Evolutionary conservation across 2,329 filamentous ascomycete genomes (phyloP).

Genomic region (Byssoonygena ceratinophila): DNA sequence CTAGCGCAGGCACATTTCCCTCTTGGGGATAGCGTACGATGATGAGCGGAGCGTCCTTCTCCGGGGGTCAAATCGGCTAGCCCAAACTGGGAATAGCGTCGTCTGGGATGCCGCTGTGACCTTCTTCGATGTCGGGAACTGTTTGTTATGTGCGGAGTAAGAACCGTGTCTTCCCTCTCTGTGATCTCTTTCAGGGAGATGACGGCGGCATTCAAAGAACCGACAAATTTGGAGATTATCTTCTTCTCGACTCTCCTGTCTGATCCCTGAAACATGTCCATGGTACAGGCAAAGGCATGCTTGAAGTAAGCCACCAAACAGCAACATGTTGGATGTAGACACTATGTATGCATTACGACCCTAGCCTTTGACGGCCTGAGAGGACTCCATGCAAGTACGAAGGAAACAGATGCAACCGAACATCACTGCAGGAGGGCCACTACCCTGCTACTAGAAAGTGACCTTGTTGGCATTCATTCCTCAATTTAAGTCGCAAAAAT

Average conservation of each 20-base stretch:
- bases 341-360: background rate
- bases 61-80: background rate
- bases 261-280: too few species aligned
- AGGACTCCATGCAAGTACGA: background rate
- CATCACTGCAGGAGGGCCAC: background rate
- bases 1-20: conserved; percentile 11
- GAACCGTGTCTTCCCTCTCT: too few species aligned
- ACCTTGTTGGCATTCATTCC: too few species aligned
- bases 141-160: too few species aligned
- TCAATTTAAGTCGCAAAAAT: too few species aligned
- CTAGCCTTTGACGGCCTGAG: background rate
- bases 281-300: too few species aligned
- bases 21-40: background rate
- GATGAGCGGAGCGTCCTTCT: background rate
- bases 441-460: background rate
- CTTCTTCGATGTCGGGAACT: too few species aligned
- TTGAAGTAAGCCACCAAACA: background rate
- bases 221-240: too few species aligned
- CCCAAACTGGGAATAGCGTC: background rate
- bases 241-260: too few species aligned
- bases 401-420: background rate
- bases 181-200: too few species aligned
- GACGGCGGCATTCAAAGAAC: too few species aligned
- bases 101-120: too few species aligned
- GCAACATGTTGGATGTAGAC: background rate